phyloP scores from a whole-genome alignment of 768 basidiomycete species.

The Tricholoma hemisulphureum region DNA sequence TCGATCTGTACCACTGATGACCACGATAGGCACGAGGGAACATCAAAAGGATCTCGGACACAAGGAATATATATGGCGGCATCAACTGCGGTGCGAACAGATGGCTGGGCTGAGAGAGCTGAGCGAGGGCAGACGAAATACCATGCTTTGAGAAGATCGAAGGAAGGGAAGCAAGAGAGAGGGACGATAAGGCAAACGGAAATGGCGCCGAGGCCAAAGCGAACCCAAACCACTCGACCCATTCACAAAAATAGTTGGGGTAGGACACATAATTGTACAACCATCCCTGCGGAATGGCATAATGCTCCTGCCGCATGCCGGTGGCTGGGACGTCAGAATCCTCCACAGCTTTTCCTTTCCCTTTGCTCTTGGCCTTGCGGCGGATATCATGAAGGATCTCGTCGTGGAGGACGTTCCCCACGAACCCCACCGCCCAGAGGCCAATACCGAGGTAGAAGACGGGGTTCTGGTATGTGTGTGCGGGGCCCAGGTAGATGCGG shows the following conservation, averaged over 20 bases:
- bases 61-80: slow-evolving; percentile 81
- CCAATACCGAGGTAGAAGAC: slow-evolving; percentile 61
- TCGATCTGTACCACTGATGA: slow-evolving; percentile 80
- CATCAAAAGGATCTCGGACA: slow-evolving; percentile 75
- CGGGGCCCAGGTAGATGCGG: slow-evolving; percentile 37
- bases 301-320: slow-evolving; percentile 49
- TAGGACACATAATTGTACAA: slow-evolving; percentile 80
- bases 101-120: slow-evolving; percentile 28
- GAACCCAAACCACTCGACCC: slow-evolving; percentile 92
- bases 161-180: slow-evolving; percentile 18
- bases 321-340: slow-evolving; percentile 22
- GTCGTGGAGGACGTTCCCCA: slow-evolving; percentile 85
- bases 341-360: slow-evolving; percentile 33
- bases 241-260: slow-evolving; percentile 94
- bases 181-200: slow-evolving; percentile 29
- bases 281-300: slow-evolving; percentile 77
- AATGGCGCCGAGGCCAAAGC: slow-evolving; percentile 69
- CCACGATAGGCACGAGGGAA: slow-evolving; percentile 77
- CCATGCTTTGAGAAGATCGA: slow-evolving; percentile 11
- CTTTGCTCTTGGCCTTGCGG: slow-evolving; percentile 49
- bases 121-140: slow-evolving; percentile 23
- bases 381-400: slow-evolving; percentile 85
- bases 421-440: slow-evolving; percentile 71
- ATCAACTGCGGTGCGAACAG: slow-evolving; percentile 43
- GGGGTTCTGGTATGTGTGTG: slow-evolving; percentile 29